Evolutionary conservation across 331 rosid genomes (phyloP).

Genomic region (Rhamnella rubrinervis): DNA sequence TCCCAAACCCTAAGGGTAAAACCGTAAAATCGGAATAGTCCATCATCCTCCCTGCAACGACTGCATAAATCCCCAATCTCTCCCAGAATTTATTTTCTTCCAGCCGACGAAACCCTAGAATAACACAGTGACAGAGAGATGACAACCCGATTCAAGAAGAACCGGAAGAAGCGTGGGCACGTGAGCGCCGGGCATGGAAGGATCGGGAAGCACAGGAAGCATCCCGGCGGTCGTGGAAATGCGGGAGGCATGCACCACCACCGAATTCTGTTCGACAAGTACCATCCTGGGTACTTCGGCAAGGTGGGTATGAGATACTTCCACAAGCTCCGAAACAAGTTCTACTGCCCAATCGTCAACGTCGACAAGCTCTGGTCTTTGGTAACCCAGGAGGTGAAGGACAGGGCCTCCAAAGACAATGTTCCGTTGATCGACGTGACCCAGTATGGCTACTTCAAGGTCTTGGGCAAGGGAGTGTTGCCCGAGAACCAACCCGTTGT

Average conservation of each 20-base stretch:
- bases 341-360: slow-evolving; percentile 75
- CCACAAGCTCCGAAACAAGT: slow-evolving; percentile 81
- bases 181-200: slow-evolving; percentile 92
- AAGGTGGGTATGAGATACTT: slow-evolving; percentile 89
- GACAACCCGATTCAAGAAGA: slow-evolving; percentile 89
- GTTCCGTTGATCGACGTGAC: slow-evolving; percentile 71
- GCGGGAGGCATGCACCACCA: slow-evolving; percentile 99
- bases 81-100: not conserved
- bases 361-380: slow-evolving; percentile 77
- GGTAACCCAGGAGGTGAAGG: slow-evolving; percentile 65
- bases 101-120: slow-evolving; percentile 39
- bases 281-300: slow-evolving; percentile 85
- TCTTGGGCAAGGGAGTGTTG: slow-evolving; percentile 68
- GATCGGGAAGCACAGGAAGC: slow-evolving; percentile 84
- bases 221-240: slow-evolving; percentile 90
- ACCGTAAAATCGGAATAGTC: not conserved
- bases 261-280: slow-evolving; percentile 87
- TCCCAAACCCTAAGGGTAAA: slow-evolving; percentile 36
- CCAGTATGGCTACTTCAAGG: slow-evolving; percentile 68
- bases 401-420: slow-evolving; percentile 57
- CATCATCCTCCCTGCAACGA: not conserved
- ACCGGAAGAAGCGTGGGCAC: slow-evolving; percentile 92
- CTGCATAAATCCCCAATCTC: slow-evolving; percentile 37
- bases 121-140: slow-evolving; percentile 30
- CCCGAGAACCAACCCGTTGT: slow-evolving; percentile 60